A percentile compares a stretch with the other conserved stretches of the same genome.
These are phyloP conservation scores for Aspergillus texensis DNA, from an alignment of 2,329 filamentous ascomycete genomes.

Conservation along the genomic window DNA sequence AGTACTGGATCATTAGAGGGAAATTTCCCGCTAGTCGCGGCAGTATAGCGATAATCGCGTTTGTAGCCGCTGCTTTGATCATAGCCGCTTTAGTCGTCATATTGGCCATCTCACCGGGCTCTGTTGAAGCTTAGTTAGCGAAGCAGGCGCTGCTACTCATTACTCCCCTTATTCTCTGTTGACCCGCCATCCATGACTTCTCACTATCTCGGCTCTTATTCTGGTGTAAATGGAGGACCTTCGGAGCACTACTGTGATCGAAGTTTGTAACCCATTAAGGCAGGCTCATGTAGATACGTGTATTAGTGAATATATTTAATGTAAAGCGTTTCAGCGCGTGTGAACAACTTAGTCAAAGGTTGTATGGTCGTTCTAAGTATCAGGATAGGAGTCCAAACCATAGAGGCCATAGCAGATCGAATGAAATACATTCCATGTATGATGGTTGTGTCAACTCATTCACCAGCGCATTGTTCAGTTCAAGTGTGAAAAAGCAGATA, in stretches of 20 bases:
- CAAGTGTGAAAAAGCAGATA: no score
- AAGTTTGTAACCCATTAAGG: background rate
- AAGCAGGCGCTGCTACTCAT: background rate
- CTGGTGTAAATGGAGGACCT: background rate
- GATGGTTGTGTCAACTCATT: background rate
- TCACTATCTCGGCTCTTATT: background rate
- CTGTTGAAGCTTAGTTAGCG: conserved; percentile 32
- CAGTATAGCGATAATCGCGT: conserved; percentile 61
- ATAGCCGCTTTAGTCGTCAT: conserved; percentile 63
- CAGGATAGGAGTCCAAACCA: background rate
- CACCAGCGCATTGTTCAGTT: no score
- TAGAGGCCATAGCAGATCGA: background rate
- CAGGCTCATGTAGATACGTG: background rate
- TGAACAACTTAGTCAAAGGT: background rate
- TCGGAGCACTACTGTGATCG: background rate
- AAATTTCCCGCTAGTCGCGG: conserved; percentile 68
- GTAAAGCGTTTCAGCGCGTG: background rate
- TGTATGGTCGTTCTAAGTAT: background rate
- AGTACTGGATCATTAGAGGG: conserved; percentile 68
- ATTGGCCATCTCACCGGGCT: conserved; percentile 54
- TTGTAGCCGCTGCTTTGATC: conserved; percentile 60
- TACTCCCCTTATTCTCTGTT: background rate
- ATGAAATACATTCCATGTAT: background rate
- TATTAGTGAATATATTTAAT: background rate
- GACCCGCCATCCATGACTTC: background rate